Conservation (phyloP, 169 alveolate species). For the Eimeria falciformis region DNA sequence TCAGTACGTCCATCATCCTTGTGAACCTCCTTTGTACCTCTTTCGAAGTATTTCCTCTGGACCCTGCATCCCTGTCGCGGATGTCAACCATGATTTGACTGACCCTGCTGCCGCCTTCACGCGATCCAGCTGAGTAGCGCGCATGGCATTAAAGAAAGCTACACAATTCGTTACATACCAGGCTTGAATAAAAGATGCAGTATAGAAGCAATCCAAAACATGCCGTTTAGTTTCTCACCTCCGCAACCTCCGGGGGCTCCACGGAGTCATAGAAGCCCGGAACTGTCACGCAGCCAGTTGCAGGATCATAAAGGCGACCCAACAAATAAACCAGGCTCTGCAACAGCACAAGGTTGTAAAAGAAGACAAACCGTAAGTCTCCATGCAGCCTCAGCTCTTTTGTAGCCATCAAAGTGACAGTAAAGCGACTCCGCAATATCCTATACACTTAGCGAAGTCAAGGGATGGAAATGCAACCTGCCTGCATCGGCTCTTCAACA, state of each 20-base stretch:
- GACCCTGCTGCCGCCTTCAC: slow-evolving; percentile 56
- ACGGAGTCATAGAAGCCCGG: slow-evolving; percentile 73
- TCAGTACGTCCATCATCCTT: background rate
- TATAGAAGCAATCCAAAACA: background rate
- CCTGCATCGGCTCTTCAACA: slow-evolving; percentile 79
- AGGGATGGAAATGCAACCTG: background rate
- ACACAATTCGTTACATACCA: no score
- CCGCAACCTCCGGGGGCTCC: slow-evolving; percentile 34
- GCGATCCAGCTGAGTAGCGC: slow-evolving; percentile 54
- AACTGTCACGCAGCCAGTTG: slow-evolving; percentile 60
- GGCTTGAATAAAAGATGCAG: no score
- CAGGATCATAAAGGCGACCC: slow-evolving; percentile 52
- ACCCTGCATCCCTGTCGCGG: background rate
- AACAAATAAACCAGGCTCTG: slow-evolving; percentile 64
- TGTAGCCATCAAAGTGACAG: background rate
- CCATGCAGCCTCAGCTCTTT: background rate
- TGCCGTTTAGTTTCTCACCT: slow-evolving; percentile 9
- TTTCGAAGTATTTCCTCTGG: slow-evolving; percentile 40
- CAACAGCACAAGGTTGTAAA: slow-evolving; percentile 22
- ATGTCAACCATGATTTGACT: slow-evolving; percentile 19
- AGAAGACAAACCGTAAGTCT: no score
- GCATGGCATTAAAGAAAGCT: background rate
- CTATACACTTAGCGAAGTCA: background rate
- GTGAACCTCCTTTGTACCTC: slow-evolving; percentile 18
- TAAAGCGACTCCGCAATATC: background rate